These are phyloP conservation scores for Linum tenue DNA, from an alignment of 345 rosid species.

Conservation along the genomic window DNA sequence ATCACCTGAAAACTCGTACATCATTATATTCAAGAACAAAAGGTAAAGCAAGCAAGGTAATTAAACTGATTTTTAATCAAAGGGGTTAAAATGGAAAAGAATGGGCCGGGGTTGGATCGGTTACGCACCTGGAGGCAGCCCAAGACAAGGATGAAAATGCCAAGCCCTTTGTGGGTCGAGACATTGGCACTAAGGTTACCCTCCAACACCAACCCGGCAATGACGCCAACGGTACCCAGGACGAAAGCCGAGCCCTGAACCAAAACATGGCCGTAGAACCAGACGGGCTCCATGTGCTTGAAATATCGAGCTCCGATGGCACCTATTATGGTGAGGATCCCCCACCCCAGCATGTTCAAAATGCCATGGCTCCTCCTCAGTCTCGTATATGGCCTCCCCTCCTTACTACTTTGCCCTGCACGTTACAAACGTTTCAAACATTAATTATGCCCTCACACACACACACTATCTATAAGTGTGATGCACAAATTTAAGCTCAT, in stretches of 20 bases:
- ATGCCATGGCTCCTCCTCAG: slow-evolving; percentile 67
- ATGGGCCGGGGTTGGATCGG: too few species aligned
- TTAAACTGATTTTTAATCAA: too few species aligned
- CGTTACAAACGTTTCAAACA: not conserved
- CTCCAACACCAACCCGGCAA: slow-evolving; percentile 51
- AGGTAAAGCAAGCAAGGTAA: too few species aligned
- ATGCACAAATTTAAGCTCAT: too few species aligned
- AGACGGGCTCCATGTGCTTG: slow-evolving; percentile 53
- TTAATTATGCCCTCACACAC: not conserved
- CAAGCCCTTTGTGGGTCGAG: slow-evolving; percentile 52
- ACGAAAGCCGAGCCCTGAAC: slow-evolving; percentile 46
- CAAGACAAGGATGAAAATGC: slow-evolving; percentile 59
- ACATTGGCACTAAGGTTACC: slow-evolving; percentile 30
- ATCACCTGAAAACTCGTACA: slow-evolving; percentile 25
- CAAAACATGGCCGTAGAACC: slow-evolving; percentile 56
- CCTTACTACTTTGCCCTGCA: slow-evolving; percentile 27
- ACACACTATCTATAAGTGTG: too few species aligned
- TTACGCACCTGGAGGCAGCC: slow-evolving; percentile 64
- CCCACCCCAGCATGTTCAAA: slow-evolving; percentile 72
- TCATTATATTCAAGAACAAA: too few species aligned
- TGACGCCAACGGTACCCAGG: slow-evolving; percentile 49
- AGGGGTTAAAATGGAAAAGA: too few species aligned
- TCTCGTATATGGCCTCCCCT: slow-evolving; percentile 18
- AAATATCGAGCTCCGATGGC: slow-evolving; percentile 47
- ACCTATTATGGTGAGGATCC: slow-evolving; percentile 57